Conservation (phyloP, 2,329 filamentous ascomycete species). For the Dactylella cylindrospora region DNA sequence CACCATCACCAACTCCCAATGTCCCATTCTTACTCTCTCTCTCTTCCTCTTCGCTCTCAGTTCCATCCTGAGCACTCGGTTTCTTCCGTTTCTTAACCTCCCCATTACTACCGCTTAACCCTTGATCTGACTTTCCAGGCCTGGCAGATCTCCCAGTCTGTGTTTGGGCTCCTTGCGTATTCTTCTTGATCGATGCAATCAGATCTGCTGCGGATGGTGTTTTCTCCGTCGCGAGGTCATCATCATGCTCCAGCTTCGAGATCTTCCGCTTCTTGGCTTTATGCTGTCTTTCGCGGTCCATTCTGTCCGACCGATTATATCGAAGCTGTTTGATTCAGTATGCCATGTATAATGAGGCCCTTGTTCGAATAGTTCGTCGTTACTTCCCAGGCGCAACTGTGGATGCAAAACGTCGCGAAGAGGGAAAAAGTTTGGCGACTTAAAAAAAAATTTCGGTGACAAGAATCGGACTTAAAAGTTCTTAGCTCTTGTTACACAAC, state of each 20-base stretch:
- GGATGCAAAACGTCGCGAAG: too few relatives aligned
- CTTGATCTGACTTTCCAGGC: neutral
- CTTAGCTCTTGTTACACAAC: too few relatives aligned
- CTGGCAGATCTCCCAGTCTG: conserved; percentile 5
- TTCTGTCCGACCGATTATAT: too few relatives aligned
- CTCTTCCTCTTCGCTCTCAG: neutral
- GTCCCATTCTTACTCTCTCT: conserved; percentile 4
- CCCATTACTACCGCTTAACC: conserved; percentile 1
- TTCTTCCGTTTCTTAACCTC: conserved; percentile 45
- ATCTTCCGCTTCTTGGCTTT: conserved; percentile 43
- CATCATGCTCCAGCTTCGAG: conserved; percentile 16
- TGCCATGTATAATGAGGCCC: too few relatives aligned
- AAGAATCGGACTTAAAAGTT: too few relatives aligned
- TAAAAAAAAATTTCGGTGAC: too few relatives aligned
- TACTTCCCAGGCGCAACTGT: too few relatives aligned
- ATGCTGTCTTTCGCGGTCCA: conserved; percentile 39
- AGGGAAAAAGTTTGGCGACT: too few relatives aligned
- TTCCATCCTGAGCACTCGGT: conserved; percentile 13
- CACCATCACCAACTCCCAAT: neutral
- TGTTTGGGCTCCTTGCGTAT: conserved; percentile 25
- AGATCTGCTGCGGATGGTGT: conserved; percentile 30
- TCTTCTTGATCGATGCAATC: conserved; percentile 44
- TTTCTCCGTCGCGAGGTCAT: conserved; percentile 18
- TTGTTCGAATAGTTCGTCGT: too few relatives aligned
- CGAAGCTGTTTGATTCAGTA: too few relatives aligned